These are phyloP conservation scores for Ettlia oleoabundans DNA, from an alignment of 139 green algal species.

Conservation along the genomic window DNA sequence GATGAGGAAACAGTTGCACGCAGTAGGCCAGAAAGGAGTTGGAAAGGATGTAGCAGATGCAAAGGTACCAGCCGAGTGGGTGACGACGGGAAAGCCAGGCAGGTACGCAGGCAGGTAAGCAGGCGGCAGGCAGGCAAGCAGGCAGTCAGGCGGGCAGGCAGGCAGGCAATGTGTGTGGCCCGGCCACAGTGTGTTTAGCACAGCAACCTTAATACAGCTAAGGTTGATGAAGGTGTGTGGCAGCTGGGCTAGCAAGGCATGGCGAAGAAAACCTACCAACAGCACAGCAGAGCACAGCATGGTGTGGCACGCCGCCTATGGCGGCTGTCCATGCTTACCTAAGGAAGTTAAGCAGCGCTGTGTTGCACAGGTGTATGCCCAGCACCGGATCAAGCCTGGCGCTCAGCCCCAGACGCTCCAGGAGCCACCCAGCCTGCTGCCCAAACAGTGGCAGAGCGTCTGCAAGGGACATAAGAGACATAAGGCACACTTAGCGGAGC, in stretches of 20 bases:
- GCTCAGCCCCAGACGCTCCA: conserved; percentile 39
- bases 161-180: no score
- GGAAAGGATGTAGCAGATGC: no score
- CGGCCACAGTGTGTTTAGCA: no score
- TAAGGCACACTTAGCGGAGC: neutral
- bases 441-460: conserved; percentile 45
- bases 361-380: conserved; percentile 42
- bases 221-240: no score
- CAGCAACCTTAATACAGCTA: no score
- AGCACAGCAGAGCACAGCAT: neutral
- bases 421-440: conserved; percentile 22
- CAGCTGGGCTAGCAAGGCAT: no score
- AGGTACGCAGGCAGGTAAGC: no score
- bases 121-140: no score
- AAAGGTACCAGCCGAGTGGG: no score
- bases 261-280: no score
- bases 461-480: neutral
- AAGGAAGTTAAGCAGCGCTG: conserved; percentile 48
- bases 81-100: no score
- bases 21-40: neutral
- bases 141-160: no score
- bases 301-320: neutral
- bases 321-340: neutral
- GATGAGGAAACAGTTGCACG: neutral
- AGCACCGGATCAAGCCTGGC: conserved; percentile 52